Base-by-base conservation (phyloP, 2,329 filamentous ascomycete genomes). In the Penicillium digitatum region DNA sequence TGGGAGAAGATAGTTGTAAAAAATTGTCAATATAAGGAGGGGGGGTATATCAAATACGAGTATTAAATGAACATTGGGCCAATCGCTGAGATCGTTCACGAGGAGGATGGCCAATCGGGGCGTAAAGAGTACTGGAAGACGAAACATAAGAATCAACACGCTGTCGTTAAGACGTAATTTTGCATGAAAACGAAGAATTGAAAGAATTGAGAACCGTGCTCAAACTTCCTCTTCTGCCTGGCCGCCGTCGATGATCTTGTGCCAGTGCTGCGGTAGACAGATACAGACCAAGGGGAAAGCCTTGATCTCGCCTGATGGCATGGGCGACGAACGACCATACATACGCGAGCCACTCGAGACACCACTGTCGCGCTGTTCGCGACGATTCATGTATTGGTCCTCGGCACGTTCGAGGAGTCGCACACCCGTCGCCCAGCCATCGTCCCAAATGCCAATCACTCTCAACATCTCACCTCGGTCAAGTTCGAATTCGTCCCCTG, bases 381-480 rank as follows among this genome's bases (percentile, higher is more conserved):
- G 86, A 66, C 85, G 83, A 60, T 87, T 82, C 40, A 82, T 81
- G 65, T 95, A 89, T 86, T 90, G 96, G 61, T 96, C 90, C 58
- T 97, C 93, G 2, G 91, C 91, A 52, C 85, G 82, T 66, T 95
- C 89, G 51, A 87, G 82, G 53, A 95, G 78, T 69, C 95, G 81
- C 52, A 96, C 82, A 66, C 94, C 94, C 1, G 94, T 99, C 11
- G 94, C 94, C 94, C 94, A 99, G 44, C 94, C 94, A 71, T 99
- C 94, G 68, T 99, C 94, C 94, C 94, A 99, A 63, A 99, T 99
- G 59, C 94, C 94, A 31, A 97, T 88, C 14, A 99, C 87, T 77
- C 96, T 97, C 68, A 99, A 82, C 92, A 99, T 96, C 70, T 99
- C 94, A 51, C 94, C 94, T 55, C 94, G 86, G 67, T 97, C 94